Evolutionary conservation across 2,329 filamentous ascomycete genomes (phyloP), one percentile per base, ranked within the genome.

Genomic region (Sarocladium oryzae): DNA sequence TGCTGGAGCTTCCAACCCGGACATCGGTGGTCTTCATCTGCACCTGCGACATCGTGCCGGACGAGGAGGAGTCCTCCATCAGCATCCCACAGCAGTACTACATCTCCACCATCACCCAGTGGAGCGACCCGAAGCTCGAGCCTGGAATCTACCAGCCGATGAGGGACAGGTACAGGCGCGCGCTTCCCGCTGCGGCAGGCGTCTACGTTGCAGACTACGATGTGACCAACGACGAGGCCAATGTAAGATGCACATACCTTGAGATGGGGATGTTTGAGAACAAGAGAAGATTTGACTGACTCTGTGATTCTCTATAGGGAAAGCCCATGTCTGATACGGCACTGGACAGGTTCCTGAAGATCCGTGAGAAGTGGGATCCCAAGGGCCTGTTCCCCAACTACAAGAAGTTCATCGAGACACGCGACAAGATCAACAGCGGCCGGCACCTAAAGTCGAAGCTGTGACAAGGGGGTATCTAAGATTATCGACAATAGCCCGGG

Each of bases 361-460:
- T 45, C 40, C 21, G 40, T 11, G 20, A 45, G 40, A 45, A 45
- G 20, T 45, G 40, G 40, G 40, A 45, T 24, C 40, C 40, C 13
- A 15, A n/a, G n/a, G n/a, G n/a, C n/a, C n/a, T n/a, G n/a, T n/a
- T n/a, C n/a, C n/a, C n/a, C n/a, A n/a, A n/a, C n/a, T n/a, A n/a
- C n/a, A n/a, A n/a, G n/a, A n/a, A n/a, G n/a, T n/a, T n/a, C n/a
- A n/a, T n/a, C n/a, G n/a, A n/a, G n/a, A n/a, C n/a, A n/a, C n/a
- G n/a, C n/a, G n/a, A n/a, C n/a, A n/a, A n/a, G n/a, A n/a, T n/a
- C n/a, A n/a, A n/a, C n/a, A n/a, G 23, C 38, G 38, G 23, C 18
- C 38, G 15, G 23, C 23, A 20, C 15, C 38, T 24, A 6, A 41
- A 41, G 18, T 15, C 18, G 18, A 41, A 41, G n/a, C 15, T 24